Percentiles rank a stretch among this genome's conserved stretches.
These are phyloP conservation scores for Podosphaera aphanis DNA, from an alignment of 2,329 filamentous ascomycete species.

Conservation along the genomic window DNA sequence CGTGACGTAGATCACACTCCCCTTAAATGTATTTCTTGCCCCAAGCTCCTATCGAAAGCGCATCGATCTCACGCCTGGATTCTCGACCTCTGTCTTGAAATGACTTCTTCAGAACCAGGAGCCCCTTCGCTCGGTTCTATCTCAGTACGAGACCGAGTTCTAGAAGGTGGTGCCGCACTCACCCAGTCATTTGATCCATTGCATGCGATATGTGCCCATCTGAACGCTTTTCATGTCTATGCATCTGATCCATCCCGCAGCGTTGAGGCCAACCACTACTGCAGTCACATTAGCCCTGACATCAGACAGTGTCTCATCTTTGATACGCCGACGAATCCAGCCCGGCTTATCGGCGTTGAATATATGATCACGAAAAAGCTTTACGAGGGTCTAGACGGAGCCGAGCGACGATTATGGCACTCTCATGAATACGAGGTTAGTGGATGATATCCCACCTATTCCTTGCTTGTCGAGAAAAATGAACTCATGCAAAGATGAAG, in stretches of 20 bases:
- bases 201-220: conserved; percentile 55
- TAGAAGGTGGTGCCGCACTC: conserved; percentile 36
- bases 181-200: conserved; percentile 46
- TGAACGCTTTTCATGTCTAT: conserved; percentile 68
- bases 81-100: too few species aligned
- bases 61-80: too few species aligned
- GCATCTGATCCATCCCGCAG: conserved; percentile 28
- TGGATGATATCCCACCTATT: conserved; percentile 22
- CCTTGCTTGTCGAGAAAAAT: not conserved
- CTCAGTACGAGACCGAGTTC: conserved; percentile 29
- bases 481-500: not conserved
- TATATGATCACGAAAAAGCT: conserved; percentile 44
- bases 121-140: conserved; percentile 7
- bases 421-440: conserved; percentile 37
- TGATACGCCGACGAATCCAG: conserved; percentile 41
- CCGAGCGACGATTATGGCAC: conserved; percentile 62
- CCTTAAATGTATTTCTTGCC: too few species aligned
- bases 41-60: too few species aligned
- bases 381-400: conserved; percentile 37
- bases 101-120: not conserved
- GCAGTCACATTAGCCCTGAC: conserved; percentile 49
- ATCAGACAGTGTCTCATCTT: conserved; percentile 62
- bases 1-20: too few species aligned
- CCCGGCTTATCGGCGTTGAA: conserved; percentile 61
- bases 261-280: conserved; percentile 71